Evolutionary conservation across 495 filamentous ascomycete genomes (phyloP).

Genomic region (Penicillium pancosmium): DNA sequence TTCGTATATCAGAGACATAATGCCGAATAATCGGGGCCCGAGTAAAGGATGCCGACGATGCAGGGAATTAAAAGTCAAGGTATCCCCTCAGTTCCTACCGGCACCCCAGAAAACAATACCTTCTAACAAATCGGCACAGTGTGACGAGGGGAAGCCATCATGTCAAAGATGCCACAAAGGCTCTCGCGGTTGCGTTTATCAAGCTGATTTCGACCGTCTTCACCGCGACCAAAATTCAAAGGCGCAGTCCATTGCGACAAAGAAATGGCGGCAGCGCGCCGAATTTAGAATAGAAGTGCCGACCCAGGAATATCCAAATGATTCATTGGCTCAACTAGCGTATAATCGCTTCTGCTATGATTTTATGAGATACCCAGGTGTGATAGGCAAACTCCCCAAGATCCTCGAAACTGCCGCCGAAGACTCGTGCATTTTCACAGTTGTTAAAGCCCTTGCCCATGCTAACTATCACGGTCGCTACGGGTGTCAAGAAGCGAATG

Average conservation of each 20-base stretch:
- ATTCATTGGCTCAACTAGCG: conserved; percentile 8
- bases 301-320: not conserved
- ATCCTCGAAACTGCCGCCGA: not conserved
- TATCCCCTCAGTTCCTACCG: not conserved
- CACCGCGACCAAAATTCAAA: conserved; percentile 18
- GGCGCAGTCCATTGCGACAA: conserved; percentile 10
- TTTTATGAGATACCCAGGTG: conserved; percentile 13
- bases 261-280: conserved; percentile 20
- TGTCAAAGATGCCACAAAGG: conserved; percentile 14
- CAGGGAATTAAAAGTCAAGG: conserved; percentile 12
- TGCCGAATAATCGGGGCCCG: conserved; percentile 16
- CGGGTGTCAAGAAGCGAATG: conserved; percentile 12
- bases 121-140: conserved; percentile 2
- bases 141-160: conserved; percentile 6
- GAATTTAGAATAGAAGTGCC: not conserved
- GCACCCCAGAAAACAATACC: not conserved
- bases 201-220: conserved; percentile 10
- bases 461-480: conserved; percentile 16
- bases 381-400: conserved; percentile 2
- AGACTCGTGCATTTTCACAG: conserved; percentile 13
- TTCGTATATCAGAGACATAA: not conserved
- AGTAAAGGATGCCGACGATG: conserved; percentile 18
- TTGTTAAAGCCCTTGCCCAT: conserved; percentile 11
- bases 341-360: conserved; percentile 19
- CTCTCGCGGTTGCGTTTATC: conserved; percentile 10